phyloP scores from a whole-genome alignment of 1,139 yeast genomes.

The Sugiyamaella grinbergsii region DNA sequence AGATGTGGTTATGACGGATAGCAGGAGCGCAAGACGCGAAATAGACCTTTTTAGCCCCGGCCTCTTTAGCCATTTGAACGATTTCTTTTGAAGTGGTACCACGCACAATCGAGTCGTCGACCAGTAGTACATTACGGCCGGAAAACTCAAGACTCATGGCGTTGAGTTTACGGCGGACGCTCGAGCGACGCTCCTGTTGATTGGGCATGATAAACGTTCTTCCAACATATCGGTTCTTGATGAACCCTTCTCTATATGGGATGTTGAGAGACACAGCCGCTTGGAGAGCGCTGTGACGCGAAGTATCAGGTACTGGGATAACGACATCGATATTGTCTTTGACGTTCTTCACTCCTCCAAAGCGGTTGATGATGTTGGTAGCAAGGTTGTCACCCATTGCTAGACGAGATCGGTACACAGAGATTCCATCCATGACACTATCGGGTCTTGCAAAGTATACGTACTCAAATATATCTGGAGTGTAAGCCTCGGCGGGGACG shows the following conservation, averaged over 20 bases:
- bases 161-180: conserved; percentile 90
- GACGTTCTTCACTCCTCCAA: conserved; percentile 53
- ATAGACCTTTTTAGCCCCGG: conserved; percentile 91
- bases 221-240: conserved; percentile 94
- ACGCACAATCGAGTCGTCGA: conserved; percentile 95
- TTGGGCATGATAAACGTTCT: conserved; percentile 98
- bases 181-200: conserved; percentile 90
- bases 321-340: conserved; percentile 79
- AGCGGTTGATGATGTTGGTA: conserved; percentile 57
- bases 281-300: conserved; percentile 91
- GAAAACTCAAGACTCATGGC: conserved; percentile 94
- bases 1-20: conserved; percentile 89
- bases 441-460: conserved; percentile 98
- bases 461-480: conserved; percentile 96
- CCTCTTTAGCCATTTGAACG: conserved; percentile 96
- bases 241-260: conserved; percentile 96
- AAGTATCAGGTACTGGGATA: conserved; percentile 97
- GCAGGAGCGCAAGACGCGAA: conserved; percentile 99
- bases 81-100: conserved; percentile 97
- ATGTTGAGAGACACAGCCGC: conserved; percentile 79
- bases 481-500: conserved; percentile 72
- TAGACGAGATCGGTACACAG: conserved; percentile 88
- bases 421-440: conserved; percentile 90
- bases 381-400: conserved; percentile 95
- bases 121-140: conserved; percentile 83